Conservation (phyloP, 1,139 yeast genomes). For the Suhomyces yuchorum region DNA sequence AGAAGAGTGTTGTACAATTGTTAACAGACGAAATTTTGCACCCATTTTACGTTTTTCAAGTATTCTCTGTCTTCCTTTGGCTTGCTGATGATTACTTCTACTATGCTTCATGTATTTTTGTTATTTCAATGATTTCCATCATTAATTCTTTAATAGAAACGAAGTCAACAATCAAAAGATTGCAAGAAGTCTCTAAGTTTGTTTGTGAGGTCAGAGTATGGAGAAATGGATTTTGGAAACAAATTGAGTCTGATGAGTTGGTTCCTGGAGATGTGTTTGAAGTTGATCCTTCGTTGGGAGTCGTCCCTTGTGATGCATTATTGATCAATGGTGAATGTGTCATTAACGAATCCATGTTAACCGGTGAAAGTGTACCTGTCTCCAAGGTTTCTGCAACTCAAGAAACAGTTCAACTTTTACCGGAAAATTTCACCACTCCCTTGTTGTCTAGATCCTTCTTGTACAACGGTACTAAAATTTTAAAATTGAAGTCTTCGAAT, state of each 20-base stretch:
- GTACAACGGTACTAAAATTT: conserved; percentile 85
- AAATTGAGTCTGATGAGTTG: conserved; percentile 72
- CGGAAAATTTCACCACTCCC: conserved; percentile 63
- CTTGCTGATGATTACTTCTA: conserved; percentile 87
- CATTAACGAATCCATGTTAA: conserved; percentile 91
- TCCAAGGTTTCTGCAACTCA: conserved; percentile 71
- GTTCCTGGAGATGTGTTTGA: conserved; percentile 97
- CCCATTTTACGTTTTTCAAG: conserved; percentile 93
- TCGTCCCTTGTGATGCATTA: conserved; percentile 88
- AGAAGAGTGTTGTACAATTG: conserved; percentile 65
- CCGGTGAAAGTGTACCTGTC: conserved; percentile 98
- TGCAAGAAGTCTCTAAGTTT: conserved; percentile 73
- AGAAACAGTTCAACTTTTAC: conserved; percentile 58
- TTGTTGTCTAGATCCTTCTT: conserved; percentile 71
- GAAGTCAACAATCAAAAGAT: conserved; percentile 66
- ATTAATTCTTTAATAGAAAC: conserved; percentile 83
- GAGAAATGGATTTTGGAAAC: conserved; percentile 94
- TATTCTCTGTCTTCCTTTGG: conserved; percentile 90
- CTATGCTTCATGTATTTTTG: conserved; percentile 88
- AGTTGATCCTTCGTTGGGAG: conserved; percentile 74
- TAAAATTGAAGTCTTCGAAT: conserved; percentile 69
- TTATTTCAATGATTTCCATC: conserved; percentile 81
- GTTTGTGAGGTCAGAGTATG: conserved; percentile 84
- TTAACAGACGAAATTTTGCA: conserved; percentile 87
- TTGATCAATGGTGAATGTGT: conserved; percentile 89